These are phyloP conservation scores for Alternaria sp. DNA, from an alignment of 2,329 filamentous ascomycete species.

Conservation along the genomic window DNA sequence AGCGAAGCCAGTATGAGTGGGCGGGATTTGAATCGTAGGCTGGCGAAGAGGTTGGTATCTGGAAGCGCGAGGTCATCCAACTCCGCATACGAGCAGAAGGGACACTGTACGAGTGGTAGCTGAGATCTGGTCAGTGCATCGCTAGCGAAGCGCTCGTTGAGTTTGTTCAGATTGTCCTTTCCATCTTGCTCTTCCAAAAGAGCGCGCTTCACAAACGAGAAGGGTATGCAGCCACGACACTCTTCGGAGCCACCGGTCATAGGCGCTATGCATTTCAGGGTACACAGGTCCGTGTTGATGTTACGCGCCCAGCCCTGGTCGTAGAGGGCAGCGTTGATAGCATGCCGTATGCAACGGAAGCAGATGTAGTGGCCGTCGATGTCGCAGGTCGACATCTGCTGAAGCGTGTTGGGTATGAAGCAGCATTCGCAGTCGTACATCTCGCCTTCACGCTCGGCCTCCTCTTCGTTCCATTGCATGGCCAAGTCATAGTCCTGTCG, in stretches of 20 bases:
- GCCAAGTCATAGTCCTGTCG: constrained; percentile 52
- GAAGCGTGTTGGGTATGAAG: constrained; percentile 73
- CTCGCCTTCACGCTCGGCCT: constrained; percentile 55
- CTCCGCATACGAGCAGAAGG: constrained; percentile 92
- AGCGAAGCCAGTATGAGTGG: constrained; percentile 34
- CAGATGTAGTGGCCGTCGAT: constrained; percentile 75
- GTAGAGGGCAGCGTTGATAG: constrained; percentile 86
- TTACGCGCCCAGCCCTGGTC: constrained; percentile 90
- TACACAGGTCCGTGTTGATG: constrained; percentile 74
- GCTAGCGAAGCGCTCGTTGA: constrained; percentile 80
- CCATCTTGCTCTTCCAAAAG: constrained; percentile 74
- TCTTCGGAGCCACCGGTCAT: constrained; percentile 58
- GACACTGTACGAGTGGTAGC: constrained; percentile 80
- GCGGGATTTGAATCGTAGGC: constrained; percentile 41
- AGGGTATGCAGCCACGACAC: constrained; percentile 76
- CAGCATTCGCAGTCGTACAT: constrained; percentile 79
- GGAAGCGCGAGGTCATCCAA: constrained; percentile 63
- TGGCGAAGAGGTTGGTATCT: constrained; percentile 30
- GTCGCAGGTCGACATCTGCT: constrained; percentile 76
- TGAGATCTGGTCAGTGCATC: constrained; percentile 76
- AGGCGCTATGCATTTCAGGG: constrained; percentile 83
- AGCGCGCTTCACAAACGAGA: constrained; percentile 73
- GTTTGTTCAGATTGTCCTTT: constrained; percentile 72
- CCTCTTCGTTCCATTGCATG: constrained; percentile 54
- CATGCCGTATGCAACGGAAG: constrained; percentile 80